Evolutionary conservation across 2,329 filamentous ascomycete species (phyloP).

Genomic region (Colletotrichum sp.): DNA sequence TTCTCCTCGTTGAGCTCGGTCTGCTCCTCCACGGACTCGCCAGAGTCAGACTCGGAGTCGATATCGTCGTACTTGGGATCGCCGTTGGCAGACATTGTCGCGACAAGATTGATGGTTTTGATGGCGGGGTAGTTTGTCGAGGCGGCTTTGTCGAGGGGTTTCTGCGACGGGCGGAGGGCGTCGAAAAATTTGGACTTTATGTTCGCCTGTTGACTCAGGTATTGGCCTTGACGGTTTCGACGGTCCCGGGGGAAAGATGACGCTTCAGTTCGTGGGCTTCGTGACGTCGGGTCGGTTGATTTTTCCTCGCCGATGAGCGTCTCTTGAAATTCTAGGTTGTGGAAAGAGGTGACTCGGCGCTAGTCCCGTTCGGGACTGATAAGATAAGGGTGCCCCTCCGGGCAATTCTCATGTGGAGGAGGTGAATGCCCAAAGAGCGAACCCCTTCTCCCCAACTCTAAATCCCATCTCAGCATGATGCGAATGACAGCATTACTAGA

Average conservation of each 20-base stretch:
- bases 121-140: slow-evolving; percentile 32
- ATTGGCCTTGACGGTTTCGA: neutral
- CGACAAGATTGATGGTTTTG: slow-evolving; percentile 6
- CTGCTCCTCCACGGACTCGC: slow-evolving; percentile 67
- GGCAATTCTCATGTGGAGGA: neutral
- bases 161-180: slow-evolving; percentile 6
- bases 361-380: slow-evolving; percentile 39
- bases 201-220: neutral
- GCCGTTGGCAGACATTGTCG: slow-evolving; percentile 59
- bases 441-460: neutral
- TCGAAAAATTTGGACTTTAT: neutral
- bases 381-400: slow-evolving; percentile 26
- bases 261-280: slow-evolving; percentile 19
- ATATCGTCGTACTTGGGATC: slow-evolving; percentile 74
- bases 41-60: slow-evolving; percentile 72
- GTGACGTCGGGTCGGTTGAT: slow-evolving; percentile 28
- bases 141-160: slow-evolving; percentile 24
- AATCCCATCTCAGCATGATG: neutral
- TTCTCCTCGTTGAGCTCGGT: slow-evolving; percentile 59
- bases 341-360: slow-evolving; percentile 43
- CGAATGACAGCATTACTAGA: neutral
- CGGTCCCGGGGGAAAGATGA: neutral
- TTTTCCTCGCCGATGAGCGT: slow-evolving; percentile 39
- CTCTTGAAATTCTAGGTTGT: slow-evolving; percentile 41
- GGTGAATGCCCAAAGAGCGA: slow-evolving; percentile 7